Base-by-base conservation (phyloP, 2,329 filamentous ascomycete species). In the Verticillium nubilum region DNA sequence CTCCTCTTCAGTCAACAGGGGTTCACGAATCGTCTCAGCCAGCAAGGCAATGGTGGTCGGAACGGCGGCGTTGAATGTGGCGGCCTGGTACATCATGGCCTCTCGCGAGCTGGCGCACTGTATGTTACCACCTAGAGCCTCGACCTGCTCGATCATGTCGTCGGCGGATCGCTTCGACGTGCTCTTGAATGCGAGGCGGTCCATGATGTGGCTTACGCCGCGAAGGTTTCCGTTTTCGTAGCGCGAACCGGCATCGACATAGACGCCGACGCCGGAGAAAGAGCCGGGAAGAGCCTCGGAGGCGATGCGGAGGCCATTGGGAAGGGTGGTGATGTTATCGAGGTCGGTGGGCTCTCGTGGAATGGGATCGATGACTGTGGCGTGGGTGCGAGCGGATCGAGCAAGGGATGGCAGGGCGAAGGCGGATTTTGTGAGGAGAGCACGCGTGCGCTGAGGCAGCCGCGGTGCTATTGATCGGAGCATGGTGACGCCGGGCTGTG, bases 21-120 rank as follows among this genome's bases (percentile, higher is more conserved):
- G 92, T 65, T 96, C 85, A 60, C 92, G 89, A 63, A 99, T 96
- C 31, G 95, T 98, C 74, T 99, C 95, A 61, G 95, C 94, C 47
- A 99, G 84, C 19, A 99, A 77, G 29, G 83, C 91, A 26, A 96
- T 85, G 13, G 94, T 92, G 9, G 86, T 86, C 6, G 91, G 88
- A 9, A 99, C 92, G 19, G 92, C 89, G 27, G 88, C 89, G 79
- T 99, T 99, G 84, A 99, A 99, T 29, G 93, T 97, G 27, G 95
- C 95, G 1, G 92, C 91, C 75, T 99, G 95, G 79, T 99, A 99
- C 95, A 99, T 99, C 77, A 99, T 85, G 59, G 92, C 92, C 76
- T 99, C 95, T 65, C 95, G 84, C 2, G 92, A 96, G 1, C 93
- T 97, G 12, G 94, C 93, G 76, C 95, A 99, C 76, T 98, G 93